Conservation (phyloP, 2,329 filamentous ascomycete species). For the Piedraia hortae region DNA sequence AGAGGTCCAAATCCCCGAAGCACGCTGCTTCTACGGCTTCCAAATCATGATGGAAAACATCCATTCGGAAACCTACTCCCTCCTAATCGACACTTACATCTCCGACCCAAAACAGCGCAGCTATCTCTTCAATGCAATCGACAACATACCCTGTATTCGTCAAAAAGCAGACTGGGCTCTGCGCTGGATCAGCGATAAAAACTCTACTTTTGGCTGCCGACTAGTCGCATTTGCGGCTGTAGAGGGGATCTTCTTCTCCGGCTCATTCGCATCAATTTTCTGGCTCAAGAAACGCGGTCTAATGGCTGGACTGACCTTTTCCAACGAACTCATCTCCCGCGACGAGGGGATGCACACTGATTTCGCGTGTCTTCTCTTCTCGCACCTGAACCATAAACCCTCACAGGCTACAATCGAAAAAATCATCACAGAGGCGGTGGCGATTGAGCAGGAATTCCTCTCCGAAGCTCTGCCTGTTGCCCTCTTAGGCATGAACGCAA, state of each 20-base stretch:
- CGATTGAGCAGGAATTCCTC: conserved; percentile 91
- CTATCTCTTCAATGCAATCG: conserved; percentile 94
- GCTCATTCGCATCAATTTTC: conserved; percentile 96
- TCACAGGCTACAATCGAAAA: conserved; percentile 52
- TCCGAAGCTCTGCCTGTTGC: conserved; percentile 81
- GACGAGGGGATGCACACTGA: conserved; percentile 98
- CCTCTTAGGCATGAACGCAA: conserved; percentile 91
- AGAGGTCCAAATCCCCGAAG: conserved; percentile 92
- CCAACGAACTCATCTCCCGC: conserved; percentile 98
- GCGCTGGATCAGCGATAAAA: conserved; percentile 74
- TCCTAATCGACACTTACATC: conserved; percentile 97
- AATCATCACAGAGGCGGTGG: conserved; percentile 83
- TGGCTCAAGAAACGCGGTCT: conserved; percentile 99
- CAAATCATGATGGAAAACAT: conserved; percentile 99
- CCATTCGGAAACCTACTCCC: conserved; percentile 96
- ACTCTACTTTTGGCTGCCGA: conserved; percentile 84
- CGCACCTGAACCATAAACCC: conserved; percentile 82
- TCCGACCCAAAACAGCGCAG: conserved; percentile 85
- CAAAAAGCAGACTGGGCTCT: conserved; percentile 98
- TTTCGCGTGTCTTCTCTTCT: conserved; percentile 92
- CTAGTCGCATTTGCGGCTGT: conserved; percentile 92
- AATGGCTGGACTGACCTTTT: conserved; percentile 96
- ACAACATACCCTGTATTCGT: conserved; percentile 93
- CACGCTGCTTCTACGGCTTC: conserved; percentile 98
- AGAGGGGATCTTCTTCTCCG: conserved; percentile 98